A percentile compares a stretch with the other conserved stretches of the same genome.
These are phyloP conservation scores for Fusarium graminum DNA, from an alignment of 2,329 filamentous ascomycete genomes.

Conservation along the genomic window DNA sequence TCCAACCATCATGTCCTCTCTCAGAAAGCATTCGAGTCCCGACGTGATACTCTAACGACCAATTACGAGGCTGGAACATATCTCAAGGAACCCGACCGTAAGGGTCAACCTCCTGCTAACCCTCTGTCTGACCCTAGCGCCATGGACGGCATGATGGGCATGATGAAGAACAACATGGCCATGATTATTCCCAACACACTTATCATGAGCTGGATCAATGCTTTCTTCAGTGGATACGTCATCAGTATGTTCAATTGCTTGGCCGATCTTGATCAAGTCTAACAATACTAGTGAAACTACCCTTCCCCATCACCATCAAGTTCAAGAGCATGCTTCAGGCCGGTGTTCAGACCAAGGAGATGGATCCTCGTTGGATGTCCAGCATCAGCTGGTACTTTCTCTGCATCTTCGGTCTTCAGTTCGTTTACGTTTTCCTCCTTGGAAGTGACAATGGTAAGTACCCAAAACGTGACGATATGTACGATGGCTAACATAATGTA, in stretches of 20 bases:
- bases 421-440: conserved; percentile 96
- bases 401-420: conserved; percentile 95
- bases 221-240: conserved; percentile 97
- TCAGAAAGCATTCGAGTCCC: conserved; percentile 78
- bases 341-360: conserved; percentile 92
- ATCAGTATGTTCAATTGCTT: conserved; percentile 75
- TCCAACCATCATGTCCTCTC: conserved; percentile 85
- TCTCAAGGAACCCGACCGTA: conserved; percentile 87
- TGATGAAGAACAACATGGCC: conserved; percentile 99
- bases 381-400: conserved; percentile 99
- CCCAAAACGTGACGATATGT: background rate
- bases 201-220: conserved; percentile 99
- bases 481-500: conserved; percentile 54
- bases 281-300: conserved; percentile 80
- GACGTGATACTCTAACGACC: conserved; percentile 83
- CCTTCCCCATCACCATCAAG: conserved; percentile 96
- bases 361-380: conserved; percentile 98
- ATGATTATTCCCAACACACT: conserved; percentile 99
- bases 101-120: conserved; percentile 89
- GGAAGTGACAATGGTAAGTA: conserved; percentile 92
- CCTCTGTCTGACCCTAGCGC: conserved; percentile 94
- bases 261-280: conserved; percentile 6
- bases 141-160: conserved; percentile 99
- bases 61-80: conserved; percentile 89
- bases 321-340: conserved; percentile 99